Evolutionary conservation across 495 filamentous ascomycete species (phyloP).

Genomic region (Schizothecium vesticola): DNA sequence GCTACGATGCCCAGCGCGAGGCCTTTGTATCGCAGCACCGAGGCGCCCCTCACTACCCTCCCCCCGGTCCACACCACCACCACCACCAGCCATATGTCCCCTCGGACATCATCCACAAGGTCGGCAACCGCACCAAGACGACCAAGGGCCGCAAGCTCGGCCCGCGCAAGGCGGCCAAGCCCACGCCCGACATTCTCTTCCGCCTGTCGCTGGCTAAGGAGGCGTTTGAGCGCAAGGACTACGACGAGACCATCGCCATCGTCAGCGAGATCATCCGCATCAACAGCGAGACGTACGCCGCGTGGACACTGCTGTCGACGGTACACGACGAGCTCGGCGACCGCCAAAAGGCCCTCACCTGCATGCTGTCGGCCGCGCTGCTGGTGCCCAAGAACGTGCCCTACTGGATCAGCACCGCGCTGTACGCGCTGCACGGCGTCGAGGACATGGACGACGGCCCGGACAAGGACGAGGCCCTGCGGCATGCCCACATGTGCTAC

Average conservation of each 20-base stretch:
- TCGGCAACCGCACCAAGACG: background rate
- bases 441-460: constrained; percentile 52
- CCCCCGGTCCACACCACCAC: background rate
- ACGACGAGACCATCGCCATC: constrained; percentile 56
- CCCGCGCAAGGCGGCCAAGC: constrained; percentile 66
- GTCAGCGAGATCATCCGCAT: constrained; percentile 66
- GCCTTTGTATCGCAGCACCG: constrained; percentile 28
- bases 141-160: constrained; percentile 33
- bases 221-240: constrained; percentile 61
- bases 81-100: background rate
- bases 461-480: constrained; percentile 41
- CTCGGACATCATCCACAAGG: background rate
- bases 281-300: constrained; percentile 77
- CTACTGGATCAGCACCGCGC: constrained; percentile 64
- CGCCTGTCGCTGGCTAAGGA: constrained; percentile 64
- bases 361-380: constrained; percentile 66
- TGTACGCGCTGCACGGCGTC: constrained; percentile 49
- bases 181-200: constrained; percentile 67
- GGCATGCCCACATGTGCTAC: constrained; percentile 63
- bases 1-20: constrained; percentile 31
- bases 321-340: constrained; percentile 65
- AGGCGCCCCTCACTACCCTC: background rate
- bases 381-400: constrained; percentile 60
- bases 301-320: constrained; percentile 70
- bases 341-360: constrained; percentile 59